Percentiles rank a stretch among this genome's conserved stretches.
phyloP scores from a whole-genome alignment of 139 green algal species.

The Chlorella sp. region DNA sequence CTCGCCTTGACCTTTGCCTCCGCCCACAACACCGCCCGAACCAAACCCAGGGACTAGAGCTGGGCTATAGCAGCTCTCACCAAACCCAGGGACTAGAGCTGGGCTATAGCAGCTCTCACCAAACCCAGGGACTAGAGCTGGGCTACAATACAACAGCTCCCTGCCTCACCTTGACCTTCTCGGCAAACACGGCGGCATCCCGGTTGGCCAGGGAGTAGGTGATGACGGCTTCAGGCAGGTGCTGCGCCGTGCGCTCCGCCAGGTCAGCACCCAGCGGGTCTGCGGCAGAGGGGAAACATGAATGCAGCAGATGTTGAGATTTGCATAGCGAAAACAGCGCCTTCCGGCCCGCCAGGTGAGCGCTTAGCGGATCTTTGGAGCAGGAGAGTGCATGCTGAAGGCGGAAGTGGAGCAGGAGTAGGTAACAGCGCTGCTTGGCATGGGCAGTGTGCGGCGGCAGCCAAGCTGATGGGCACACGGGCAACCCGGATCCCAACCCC shows the following conservation, averaged over 20 bases:
- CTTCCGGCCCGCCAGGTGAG: too few species aligned
- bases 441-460: background rate
- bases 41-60: too few species aligned
- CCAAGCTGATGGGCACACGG: background rate
- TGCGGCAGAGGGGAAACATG: background rate
- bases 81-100: too few species aligned
- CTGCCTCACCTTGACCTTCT: slow-evolving; percentile 50
- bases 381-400: too few species aligned
- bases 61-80: too few species aligned
- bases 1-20: too few species aligned
- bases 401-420: background rate
- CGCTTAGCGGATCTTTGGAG: too few species aligned
- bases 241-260: background rate
- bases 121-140: too few species aligned
- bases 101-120: too few species aligned
- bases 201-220: slow-evolving; percentile 74
- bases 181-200: slow-evolving; percentile 74
- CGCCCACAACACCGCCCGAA: too few species aligned
- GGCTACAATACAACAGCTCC: background rate
- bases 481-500: background rate
- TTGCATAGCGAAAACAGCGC: too few species aligned
- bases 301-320: too few species aligned
- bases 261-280: slow-evolving; percentile 11
- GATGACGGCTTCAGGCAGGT: slow-evolving; percentile 43
- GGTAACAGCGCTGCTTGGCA: background rate